Base-by-base conservation (phyloP, 208 protist species). In the Wallacemonas sp. region DNA sequence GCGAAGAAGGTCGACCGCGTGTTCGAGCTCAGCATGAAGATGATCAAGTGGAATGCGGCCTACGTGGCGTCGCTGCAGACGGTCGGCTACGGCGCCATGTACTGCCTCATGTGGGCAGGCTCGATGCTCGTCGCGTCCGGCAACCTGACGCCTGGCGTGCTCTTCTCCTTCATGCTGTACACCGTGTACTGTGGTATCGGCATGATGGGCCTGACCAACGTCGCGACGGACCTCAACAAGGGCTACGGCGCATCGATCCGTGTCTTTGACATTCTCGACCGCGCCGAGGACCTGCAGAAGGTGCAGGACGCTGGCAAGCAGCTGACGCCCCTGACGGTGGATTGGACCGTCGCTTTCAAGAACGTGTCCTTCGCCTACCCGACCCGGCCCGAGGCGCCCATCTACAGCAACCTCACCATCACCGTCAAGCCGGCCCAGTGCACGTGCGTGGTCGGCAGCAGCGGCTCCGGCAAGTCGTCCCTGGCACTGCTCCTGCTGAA, bases 101-200 rank as follows among this genome's bases (percentile, higher is more conserved):
- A 92, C 74, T 79, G 83, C 65, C 77, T 96, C 63, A 85, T 94
- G 72, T 96, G 87, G 87, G 88, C 88, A 2, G 91, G 91, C 58
- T 92, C 86, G 17, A 80, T 94, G 78, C 83, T 93, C 46, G 87
- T 96, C 24, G 77, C 89, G 19, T 78, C 80, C 1, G 82, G 80
- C 19, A 68, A 76, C 39, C 68, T 97, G 19, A 86, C 93, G 24
- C 76, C 88, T 12, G 93, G 93, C 14, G 46, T 87, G 4, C 81
- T 97, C 56, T 94, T 94, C 60, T 94, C 87, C n/a, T 94, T 97
- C 47, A 76, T 95, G 48, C 73, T 97, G 1, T 96, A 97, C 67
- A 93, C 85, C 4, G 77, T 97, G 21, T 97, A 95, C 80, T 90
- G 88, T 70, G 90, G 88, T 11, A 83, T 93, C 21, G 91, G 88